These are phyloP conservation scores for Backusella sp. DNA, from an alignment of 192 early-diverging fungal genomes.

Conservation along the genomic window DNA sequence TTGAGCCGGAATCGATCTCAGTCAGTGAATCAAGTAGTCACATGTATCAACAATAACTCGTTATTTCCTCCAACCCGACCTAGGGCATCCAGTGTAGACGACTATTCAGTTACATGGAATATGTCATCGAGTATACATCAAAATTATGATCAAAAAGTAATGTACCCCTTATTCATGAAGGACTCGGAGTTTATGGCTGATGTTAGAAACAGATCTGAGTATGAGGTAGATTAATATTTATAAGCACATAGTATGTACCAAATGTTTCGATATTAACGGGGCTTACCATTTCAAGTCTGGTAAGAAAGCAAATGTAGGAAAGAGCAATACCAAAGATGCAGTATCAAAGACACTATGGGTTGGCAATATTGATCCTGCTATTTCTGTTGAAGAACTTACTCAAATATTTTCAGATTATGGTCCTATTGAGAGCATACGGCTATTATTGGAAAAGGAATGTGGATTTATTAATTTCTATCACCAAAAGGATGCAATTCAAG, in stretches of 20 bases:
- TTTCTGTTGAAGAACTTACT: constrained; percentile 76
- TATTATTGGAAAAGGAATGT: constrained; percentile 92
- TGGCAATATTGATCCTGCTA: constrained; percentile 80
- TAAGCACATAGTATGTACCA: not conserved
- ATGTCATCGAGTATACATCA: not conserved
- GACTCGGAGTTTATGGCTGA: constrained; percentile 17
- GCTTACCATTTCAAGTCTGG: not conserved
- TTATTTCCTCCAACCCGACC: not conserved
- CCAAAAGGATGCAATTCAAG: constrained; percentile 83
- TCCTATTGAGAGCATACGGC: constrained; percentile 80
- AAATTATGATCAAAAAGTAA: not conserved
- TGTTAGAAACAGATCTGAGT: not conserved
- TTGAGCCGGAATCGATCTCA: constrained; percentile 20
- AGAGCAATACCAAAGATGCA: constrained; percentile 25
- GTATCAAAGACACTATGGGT: constrained; percentile 91
- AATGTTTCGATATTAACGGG: not conserved
- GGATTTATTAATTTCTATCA: constrained; percentile 89
- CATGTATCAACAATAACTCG: not conserved
- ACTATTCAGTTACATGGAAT: not conserved
- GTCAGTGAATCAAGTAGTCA: constrained; percentile 12
- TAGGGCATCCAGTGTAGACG: constrained; percentile 7
- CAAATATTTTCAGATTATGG: constrained; percentile 86
- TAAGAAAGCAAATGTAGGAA: not conserved
- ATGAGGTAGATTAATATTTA: not conserved
- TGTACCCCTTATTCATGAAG: not conserved